Percentiles rank a stretch among this genome's conserved stretches.
phyloP scores from a whole-genome alignment of 2,329 filamentous ascomycete species.

The Chaetomium strumarium region DNA sequence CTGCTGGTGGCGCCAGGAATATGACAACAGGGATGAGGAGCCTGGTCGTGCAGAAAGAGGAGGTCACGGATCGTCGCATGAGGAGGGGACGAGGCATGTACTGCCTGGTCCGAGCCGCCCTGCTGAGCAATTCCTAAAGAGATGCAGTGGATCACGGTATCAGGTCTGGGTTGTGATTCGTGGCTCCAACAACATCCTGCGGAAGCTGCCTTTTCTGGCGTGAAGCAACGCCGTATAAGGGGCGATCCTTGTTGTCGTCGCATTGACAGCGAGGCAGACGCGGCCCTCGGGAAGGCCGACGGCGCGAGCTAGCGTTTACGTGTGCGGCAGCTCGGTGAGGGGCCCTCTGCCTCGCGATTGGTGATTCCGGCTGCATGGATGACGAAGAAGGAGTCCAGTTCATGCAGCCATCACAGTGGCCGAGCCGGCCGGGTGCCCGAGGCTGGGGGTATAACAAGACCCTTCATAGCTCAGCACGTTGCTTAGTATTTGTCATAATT shows the following conservation, averaged over 20 bases:
- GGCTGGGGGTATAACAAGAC: constrained; percentile 1
- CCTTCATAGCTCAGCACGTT: constrained; percentile 7
- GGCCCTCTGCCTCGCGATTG: constrained; percentile 3
- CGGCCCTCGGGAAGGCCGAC: constrained; percentile 3
- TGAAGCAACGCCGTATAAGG: background rate
- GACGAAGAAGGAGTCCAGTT: constrained; percentile 1
- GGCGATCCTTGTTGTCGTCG: constrained; percentile 3
- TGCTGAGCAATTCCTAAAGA: background rate
- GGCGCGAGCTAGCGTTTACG: constrained; percentile 1
- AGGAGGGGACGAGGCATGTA: background rate
- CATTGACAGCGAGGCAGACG: constrained; percentile 3
- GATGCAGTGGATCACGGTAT: background rate
- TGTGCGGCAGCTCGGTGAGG: constrained; percentile 4
- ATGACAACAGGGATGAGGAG: constrained; percentile 1
- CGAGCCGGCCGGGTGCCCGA: constrained; percentile 2
- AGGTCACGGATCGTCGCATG: background rate
- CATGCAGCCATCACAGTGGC: constrained; percentile 1
- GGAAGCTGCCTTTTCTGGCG: constrained; percentile 1
- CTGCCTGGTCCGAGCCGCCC: background rate
- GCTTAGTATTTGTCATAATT: constrained; percentile 3
- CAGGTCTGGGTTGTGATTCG: background rate
- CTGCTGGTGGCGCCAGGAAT: background rate
- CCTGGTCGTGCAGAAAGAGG: constrained; percentile 1
- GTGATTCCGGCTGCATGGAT: constrained; percentile 4
- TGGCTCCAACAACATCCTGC: constrained; percentile 3